These are phyloP conservation scores for Polychaeton citri DNA, from an alignment of 2,329 filamentous ascomycete species.

Conservation along the genomic window DNA sequence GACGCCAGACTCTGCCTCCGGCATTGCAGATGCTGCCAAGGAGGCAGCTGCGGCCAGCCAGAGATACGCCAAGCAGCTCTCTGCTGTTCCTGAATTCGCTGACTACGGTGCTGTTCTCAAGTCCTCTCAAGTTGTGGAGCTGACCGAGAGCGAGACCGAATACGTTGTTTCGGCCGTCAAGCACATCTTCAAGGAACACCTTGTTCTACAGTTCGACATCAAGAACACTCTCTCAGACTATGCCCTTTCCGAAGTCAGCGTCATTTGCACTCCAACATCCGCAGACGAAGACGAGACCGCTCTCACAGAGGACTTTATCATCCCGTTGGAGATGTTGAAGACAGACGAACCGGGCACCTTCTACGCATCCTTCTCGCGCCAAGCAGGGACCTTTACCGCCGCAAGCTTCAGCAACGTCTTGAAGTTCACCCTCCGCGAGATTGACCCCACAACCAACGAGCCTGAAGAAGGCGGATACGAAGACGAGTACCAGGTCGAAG, in stretches of 20 bases:
- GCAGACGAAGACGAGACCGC: constrained; percentile 64
- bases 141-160: constrained; percentile 94
- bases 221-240: constrained; percentile 94
- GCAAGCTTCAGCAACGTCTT: constrained; percentile 82
- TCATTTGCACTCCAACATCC: constrained; percentile 65
- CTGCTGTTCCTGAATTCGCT: constrained; percentile 81
- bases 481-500: constrained; percentile 93
- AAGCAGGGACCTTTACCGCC: constrained; percentile 62
- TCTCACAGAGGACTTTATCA: constrained; percentile 77
- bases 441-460: constrained; percentile 86
- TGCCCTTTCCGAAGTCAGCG: constrained; percentile 76
- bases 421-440: constrained; percentile 96
- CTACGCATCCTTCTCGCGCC: constrained; percentile 87
- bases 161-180: constrained; percentile 91
- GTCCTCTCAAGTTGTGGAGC: constrained; percentile 71
- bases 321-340: constrained; percentile 68
- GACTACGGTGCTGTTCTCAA: constrained; percentile 85
- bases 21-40: constrained; percentile 57
- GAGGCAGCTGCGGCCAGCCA: constrained; percentile 69
- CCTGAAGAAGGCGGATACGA: constrained; percentile 89
- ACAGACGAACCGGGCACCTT: constrained; percentile 84
- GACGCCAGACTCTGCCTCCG: constrained; percentile 52
- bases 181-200: constrained; percentile 93
- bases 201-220: constrained; percentile 92
- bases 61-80: constrained; percentile 76